These are phyloP conservation scores for Gnomoniopsis sp. DNA, from an alignment of 2,329 filamentous ascomycete genomes.

Conservation along the genomic window DNA sequence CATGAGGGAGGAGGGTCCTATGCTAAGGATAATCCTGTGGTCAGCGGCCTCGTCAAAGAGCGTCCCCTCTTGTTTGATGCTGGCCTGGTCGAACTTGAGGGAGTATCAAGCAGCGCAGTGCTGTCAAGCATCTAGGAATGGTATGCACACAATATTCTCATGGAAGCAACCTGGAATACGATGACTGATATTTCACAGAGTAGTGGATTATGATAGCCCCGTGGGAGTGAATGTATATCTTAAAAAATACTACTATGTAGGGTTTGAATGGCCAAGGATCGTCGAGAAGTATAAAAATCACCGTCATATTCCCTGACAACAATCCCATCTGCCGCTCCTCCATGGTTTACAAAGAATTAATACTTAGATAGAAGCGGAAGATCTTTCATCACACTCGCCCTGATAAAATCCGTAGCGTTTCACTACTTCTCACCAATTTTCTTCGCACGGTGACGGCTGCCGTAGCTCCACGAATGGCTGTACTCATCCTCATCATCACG, in stretches of 20 bases:
- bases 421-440: not conserved
- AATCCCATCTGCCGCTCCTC: not conserved
- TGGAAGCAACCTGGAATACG: no score
- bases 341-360: not conserved
- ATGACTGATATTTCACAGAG: no score
- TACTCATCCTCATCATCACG: no score
- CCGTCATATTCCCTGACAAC: not conserved
- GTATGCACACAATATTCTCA: not conserved
- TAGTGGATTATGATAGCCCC: not conserved
- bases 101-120: no score
- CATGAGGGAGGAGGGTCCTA: not conserved
- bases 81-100: no score
- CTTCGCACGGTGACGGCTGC: no score
- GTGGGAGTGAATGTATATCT: not conserved
- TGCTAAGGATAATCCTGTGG: not conserved
- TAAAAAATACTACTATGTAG: not conserved
- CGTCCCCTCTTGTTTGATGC: no score
- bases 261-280: constrained; percentile 7
- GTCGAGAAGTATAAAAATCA: constrained; percentile 12
- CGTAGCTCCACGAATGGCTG: no score
- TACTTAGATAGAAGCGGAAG: not conserved
- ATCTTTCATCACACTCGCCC: not conserved
- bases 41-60: not conserved
- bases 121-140: not conserved
- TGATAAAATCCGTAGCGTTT: not conserved